Evolutionary conservation across 2,329 filamentous ascomycete genomes (phyloP).

Genomic region (Coniochaeta ligniaria): DNA sequence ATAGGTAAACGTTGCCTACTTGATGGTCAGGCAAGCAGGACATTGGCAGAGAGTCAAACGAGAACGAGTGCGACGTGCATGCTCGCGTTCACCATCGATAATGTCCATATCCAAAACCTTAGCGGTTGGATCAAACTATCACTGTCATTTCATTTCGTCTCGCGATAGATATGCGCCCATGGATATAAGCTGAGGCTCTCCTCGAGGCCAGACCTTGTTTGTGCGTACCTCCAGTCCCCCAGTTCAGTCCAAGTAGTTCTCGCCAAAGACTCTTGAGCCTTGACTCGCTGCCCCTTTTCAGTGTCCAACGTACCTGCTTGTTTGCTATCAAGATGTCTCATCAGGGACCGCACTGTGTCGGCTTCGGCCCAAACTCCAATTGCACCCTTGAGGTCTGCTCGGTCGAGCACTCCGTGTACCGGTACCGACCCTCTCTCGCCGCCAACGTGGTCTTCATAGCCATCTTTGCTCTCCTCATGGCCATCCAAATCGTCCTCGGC

Average conservation of each 20-base stretch:
- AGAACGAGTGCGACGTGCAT: not conserved
- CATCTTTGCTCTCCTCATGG: conserved; percentile 39
- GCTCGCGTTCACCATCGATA: not conserved
- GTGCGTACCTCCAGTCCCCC: not conserved
- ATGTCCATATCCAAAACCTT: not conserved
- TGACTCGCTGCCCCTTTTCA: not conserved
- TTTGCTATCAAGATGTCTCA: not conserved
- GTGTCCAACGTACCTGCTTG: not conserved
- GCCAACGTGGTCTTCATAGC: conserved; percentile 34
- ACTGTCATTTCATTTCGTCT: not conserved
- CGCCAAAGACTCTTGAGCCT: not conserved
- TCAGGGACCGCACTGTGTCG: conserved; percentile 9
- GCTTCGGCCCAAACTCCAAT: conserved; percentile 39
- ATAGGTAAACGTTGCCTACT: not conserved
- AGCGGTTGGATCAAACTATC: not conserved
- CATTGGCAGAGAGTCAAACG: not conserved
- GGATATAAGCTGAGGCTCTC: not conserved
- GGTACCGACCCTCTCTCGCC: conserved; percentile 36
- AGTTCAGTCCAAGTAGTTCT: not conserved
- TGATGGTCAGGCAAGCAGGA: not conserved
- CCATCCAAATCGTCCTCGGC: conserved; percentile 36
- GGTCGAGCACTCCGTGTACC: conserved; percentile 35
- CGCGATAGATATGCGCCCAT: not conserved
- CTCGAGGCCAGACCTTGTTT: not conserved
- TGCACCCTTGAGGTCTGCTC: conserved; percentile 42